Conservation (phyloP, 495 filamentous ascomycete species). For the Astrothelium subdiscretum region DNA sequence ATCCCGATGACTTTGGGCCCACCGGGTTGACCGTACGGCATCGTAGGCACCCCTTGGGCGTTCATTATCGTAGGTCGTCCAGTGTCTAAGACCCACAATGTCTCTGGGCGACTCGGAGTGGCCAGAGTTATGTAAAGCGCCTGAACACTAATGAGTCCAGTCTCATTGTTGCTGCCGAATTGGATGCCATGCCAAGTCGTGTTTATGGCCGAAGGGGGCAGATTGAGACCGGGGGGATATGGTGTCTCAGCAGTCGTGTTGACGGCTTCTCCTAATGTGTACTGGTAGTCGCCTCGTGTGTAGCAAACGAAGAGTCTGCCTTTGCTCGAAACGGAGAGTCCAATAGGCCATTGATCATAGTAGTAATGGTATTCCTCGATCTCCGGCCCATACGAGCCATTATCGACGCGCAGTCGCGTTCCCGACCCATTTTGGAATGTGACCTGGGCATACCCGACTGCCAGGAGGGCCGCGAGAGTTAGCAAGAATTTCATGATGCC, state of each 20-base stretch:
- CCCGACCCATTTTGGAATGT: conserved; percentile 16
- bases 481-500: background rate
- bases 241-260: conserved; percentile 28
- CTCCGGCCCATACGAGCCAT: conserved; percentile 27
- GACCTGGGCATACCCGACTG: conserved; percentile 2
- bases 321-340: conserved; percentile 27
- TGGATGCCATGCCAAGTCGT: conserved; percentile 22
- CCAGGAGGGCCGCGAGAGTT: background rate
- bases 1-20: conserved; percentile 33
- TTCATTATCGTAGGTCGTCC: conserved; percentile 31
- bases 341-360: conserved; percentile 36
- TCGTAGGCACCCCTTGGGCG: conserved; percentile 22
- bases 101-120: conserved; percentile 19
- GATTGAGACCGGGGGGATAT: conserved; percentile 28
- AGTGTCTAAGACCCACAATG: conserved; percentile 34
- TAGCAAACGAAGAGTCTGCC: conserved; percentile 32
- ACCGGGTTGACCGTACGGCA: conserved; percentile 30
- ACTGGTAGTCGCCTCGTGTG: conserved; percentile 26
- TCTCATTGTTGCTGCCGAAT: conserved; percentile 26
- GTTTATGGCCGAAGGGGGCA: conserved; percentile 22
- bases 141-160: conserved; percentile 31
- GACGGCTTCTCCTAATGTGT: conserved; percentile 27
- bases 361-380: conserved; percentile 33
- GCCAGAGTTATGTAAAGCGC: conserved; percentile 30
- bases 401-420: conserved; percentile 27